Percentiles rank a stretch among this genome's conserved stretches.
phyloP scores from a whole-genome alignment of 2,329 filamentous ascomycete species.

The Aureobasidium mangrovei region DNA sequence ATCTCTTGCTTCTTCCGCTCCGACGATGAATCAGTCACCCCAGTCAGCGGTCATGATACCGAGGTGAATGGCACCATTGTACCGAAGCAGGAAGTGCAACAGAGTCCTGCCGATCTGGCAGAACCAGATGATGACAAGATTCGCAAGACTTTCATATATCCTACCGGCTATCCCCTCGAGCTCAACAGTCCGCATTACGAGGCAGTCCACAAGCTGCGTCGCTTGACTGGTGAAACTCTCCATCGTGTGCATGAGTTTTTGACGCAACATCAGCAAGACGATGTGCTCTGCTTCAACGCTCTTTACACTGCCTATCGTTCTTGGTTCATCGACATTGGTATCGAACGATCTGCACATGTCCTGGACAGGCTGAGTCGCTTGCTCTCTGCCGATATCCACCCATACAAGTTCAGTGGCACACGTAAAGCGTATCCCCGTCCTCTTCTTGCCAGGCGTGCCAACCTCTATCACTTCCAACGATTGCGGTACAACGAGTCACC shows the following conservation, averaged over 20 bases:
- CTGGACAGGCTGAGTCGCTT: constrained; percentile 79
- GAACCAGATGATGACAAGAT: constrained; percentile 72
- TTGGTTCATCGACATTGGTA: constrained; percentile 96
- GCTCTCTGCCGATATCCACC: constrained; percentile 75
- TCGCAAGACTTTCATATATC: constrained; percentile 78
- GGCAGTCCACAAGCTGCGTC: constrained; percentile 70
- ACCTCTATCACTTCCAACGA: constrained; percentile 91
- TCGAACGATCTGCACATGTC: constrained; percentile 88
- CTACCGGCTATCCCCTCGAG: constrained; percentile 74
- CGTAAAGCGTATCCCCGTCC: constrained; percentile 89
- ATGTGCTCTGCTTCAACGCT: constrained; percentile 89
- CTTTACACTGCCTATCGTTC: constrained; percentile 87
- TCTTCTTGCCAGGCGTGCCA: constrained; percentile 82
- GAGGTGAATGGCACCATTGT: constrained; percentile 20
- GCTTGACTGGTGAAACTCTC: constrained; percentile 68
- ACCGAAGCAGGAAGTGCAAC: constrained; percentile 36
- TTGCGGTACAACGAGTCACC: constrained; percentile 87
- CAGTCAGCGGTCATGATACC: constrained; percentile 25
- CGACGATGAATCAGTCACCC: constrained; percentile 32
- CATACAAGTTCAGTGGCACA: constrained; percentile 89
- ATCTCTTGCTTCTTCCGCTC: constrained; percentile 85
- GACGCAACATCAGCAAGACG: constrained; percentile 77
- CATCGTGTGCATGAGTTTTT: constrained; percentile 81
- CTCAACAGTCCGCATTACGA: constrained; percentile 57
- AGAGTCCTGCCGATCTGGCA: constrained; percentile 47